Percentiles rank a stretch among this genome's conserved stretches.
Conservation (phyloP, 441 rosid species). For the Corymbia calophylla region DNA sequence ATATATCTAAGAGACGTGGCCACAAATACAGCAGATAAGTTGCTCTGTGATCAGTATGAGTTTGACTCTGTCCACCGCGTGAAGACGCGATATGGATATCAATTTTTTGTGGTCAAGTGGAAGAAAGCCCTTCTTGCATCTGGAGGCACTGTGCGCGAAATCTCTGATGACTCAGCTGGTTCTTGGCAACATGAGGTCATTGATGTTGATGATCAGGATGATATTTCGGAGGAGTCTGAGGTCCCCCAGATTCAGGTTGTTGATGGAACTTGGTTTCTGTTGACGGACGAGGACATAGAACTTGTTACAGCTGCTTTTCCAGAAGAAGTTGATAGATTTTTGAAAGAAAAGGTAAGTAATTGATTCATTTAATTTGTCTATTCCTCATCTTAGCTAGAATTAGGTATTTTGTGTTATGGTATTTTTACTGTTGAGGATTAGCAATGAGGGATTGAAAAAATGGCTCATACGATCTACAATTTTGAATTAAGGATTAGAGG, state of each 20-base stretch:
- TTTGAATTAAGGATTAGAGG: background rate
- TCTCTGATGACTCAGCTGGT: constrained; percentile 20
- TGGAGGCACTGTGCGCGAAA: constrained; percentile 4
- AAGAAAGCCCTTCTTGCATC: constrained; percentile 33
- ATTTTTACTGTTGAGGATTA: background rate
- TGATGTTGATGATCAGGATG: constrained; percentile 42
- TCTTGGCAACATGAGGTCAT: constrained; percentile 24
- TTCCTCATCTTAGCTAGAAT: background rate
- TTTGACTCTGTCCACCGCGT: constrained; percentile 71
- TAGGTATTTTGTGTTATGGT: background rate
- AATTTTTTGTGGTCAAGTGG: constrained; percentile 67
- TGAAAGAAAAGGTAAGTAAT: constrained; percentile 51
- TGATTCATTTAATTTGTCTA: background rate
- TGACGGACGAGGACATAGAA: constrained; percentile 71
- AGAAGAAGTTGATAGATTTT: constrained; percentile 45
- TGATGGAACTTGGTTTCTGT: constrained; percentile 40
- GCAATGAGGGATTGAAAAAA: background rate
- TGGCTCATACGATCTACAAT: background rate
- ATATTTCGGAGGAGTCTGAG: constrained; percentile 37
- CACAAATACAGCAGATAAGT: constrained; percentile 18
- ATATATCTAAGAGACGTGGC: constrained; percentile 65
- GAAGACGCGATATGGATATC: constrained; percentile 61
- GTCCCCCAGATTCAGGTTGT: constrained; percentile 44
- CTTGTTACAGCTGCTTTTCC: constrained; percentile 72
- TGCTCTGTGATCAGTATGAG: constrained; percentile 59